Evolutionary conservation across 1,139 yeast species (phyloP), one percentile per base, ranked within the genome.

Genomic region (Arxiozyma bovina): DNA sequence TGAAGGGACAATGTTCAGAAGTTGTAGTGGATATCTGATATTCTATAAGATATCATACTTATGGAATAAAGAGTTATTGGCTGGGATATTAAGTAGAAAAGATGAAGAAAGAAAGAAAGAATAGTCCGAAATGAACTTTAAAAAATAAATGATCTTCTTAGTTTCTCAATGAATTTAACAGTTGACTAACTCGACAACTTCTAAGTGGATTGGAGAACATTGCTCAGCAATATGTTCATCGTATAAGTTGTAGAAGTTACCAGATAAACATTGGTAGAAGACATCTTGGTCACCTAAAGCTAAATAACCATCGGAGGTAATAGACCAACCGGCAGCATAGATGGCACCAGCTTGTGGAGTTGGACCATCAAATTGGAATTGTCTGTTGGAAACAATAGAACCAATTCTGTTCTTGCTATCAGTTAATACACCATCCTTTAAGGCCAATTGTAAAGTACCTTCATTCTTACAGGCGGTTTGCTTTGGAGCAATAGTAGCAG

Each of bases 261-360:
- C 62, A 15, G 62, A 60, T 52, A 60, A 43, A 57, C 62, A 60
- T 56, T 60, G 61, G 58, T 60, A 60, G 56, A 60, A 60, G 25
- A 55, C 54, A 53, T 60, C 62, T 23, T 56, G 51, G 51, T 54
- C 57, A 57, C 62, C 62, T 41, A 60, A 51, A 23, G 62, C 62
- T 48, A 60, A 56, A 58, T 58, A 55, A 58, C 57, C 63, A 42
- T 52, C 54, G 51, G 60, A 55, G 56, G 84, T 77, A 64, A 85
- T 73, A 51, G 87, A 77, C 94, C 94, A 87, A 62, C 94, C 94
- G 58, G 82, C 87, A 68, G 94, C 94, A 74, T 83, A 85, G 73
- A 86, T 82, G 64, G 90, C 79, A 73, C 94, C 94, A 57, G 93
- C 91, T 78, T 86, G 94, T 67, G 93, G 93, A 74, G 91, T 90